These are phyloP conservation scores for Backusella circina DNA, from an alignment of 192 early-diverging fungal species.

Conservation along the genomic window DNA sequence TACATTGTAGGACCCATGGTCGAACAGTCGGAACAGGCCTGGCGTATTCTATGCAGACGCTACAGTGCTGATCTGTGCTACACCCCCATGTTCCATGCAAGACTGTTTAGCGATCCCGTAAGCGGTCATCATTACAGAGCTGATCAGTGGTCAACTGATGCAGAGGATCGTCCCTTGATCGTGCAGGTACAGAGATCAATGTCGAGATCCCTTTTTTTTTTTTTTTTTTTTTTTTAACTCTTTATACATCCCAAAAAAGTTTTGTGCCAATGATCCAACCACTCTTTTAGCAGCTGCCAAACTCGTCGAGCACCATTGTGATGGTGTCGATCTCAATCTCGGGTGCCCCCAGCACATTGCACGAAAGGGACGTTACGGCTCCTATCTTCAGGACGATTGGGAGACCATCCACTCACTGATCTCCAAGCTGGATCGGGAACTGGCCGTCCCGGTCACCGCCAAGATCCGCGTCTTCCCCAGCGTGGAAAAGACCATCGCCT, in stretches of 20 bases:
- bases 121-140: constrained; percentile 56
- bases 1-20: constrained; percentile 95
- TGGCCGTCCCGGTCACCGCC: constrained; percentile 89
- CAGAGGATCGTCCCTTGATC: constrained; percentile 77
- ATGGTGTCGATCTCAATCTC: constrained; percentile 94
- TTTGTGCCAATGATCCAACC: constrained; percentile 96
- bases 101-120: constrained; percentile 68
- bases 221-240: not conserved
- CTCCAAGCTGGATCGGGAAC: constrained; percentile 69
- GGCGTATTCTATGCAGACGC: constrained; percentile 86
- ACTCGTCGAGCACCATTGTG: constrained; percentile 78
- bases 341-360: constrained; percentile 98
- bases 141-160: constrained; percentile 71
- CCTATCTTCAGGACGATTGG: constrained; percentile 96
- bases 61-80: constrained; percentile 89
- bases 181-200: constrained; percentile 60
- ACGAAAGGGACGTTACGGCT: constrained; percentile 84
- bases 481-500: constrained; percentile 85
- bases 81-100: constrained; percentile 98
- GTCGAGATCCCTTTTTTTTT: too few relatives aligned
- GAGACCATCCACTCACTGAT: constrained; percentile 68
- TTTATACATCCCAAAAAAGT: constrained; percentile 43
- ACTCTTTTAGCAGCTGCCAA: constrained; percentile 77
- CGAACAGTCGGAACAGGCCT: constrained; percentile 93
- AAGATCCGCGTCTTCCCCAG: constrained; percentile 93